phyloP scores from a whole-genome alignment of 495 filamentous ascomycete species.

The Parathielavia appendiculata region DNA sequence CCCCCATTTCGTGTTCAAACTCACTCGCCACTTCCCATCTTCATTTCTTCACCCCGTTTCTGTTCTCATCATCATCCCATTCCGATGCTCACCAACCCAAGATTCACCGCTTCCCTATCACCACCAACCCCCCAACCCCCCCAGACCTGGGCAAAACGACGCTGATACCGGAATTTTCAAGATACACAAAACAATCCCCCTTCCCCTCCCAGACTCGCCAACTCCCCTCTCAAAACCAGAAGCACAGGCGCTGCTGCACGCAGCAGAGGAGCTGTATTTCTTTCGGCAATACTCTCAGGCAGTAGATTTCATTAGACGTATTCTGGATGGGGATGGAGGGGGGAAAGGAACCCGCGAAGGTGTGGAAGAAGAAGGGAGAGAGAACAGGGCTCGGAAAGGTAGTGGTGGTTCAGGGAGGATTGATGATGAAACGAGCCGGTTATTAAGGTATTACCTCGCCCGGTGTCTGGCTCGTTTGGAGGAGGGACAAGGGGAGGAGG shows the following conservation, averaged over 20 bases:
- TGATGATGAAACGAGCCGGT: conserved; percentile 34
- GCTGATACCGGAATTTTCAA: background rate
- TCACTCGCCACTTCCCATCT: background rate
- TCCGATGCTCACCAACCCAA: background rate
- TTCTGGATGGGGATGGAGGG: conserved; percentile 24
- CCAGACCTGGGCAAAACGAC: background rate
- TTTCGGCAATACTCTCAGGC: conserved; percentile 45
- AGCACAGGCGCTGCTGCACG: conserved; percentile 46
- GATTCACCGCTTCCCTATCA: background rate
- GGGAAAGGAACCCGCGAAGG: background rate
- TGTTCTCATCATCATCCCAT: background rate
- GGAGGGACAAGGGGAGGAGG: background rate
- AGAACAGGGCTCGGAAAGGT: background rate
- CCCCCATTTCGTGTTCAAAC: background rate
- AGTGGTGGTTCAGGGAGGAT: conserved; percentile 16
- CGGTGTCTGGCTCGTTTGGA: conserved; percentile 29
- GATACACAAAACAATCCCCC: background rate
- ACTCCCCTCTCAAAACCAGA: conserved; percentile 35
- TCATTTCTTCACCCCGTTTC: background rate
- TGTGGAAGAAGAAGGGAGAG: background rate
- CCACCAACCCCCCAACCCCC: background rate
- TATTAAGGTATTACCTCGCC: conserved; percentile 35
- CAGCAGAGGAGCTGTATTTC: conserved; percentile 55
- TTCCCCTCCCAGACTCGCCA: background rate
- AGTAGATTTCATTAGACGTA: conserved; percentile 27